Conservation (phyloP, 2,329 filamentous ascomycete genomes). For the Biscogniauxia mediterranea region DNA sequence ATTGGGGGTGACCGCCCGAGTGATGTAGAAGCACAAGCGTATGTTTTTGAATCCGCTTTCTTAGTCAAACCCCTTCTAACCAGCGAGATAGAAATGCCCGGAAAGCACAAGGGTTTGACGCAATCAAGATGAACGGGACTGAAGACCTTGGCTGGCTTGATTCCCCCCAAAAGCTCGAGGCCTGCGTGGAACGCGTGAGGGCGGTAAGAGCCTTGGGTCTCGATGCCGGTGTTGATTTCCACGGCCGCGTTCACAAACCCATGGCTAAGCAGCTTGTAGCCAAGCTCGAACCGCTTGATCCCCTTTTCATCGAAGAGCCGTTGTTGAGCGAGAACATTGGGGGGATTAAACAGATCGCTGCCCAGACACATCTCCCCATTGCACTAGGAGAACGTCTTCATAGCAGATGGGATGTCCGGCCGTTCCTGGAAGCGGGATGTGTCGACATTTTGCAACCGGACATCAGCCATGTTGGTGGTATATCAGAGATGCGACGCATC, state of each 20-base stretch:
- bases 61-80: slow-evolving; percentile 1
- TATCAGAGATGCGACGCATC: slow-evolving; percentile 68
- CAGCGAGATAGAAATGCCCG: slow-evolving; percentile 46
- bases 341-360: slow-evolving; percentile 58
- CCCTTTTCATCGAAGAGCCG: slow-evolving; percentile 76
- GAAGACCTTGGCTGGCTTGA: slow-evolving; percentile 76
- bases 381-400: slow-evolving; percentile 72
- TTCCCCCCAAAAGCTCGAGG: slow-evolving; percentile 61
- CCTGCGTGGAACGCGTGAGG: slow-evolving; percentile 65
- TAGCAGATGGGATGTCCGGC: slow-evolving; percentile 66
- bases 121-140: slow-evolving; percentile 78
- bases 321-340: slow-evolving; percentile 67
- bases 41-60: slow-evolving; percentile 21
- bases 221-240: slow-evolving; percentile 75
- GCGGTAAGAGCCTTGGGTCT: slow-evolving; percentile 68
- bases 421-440: slow-evolving; percentile 65
- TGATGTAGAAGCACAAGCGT: slow-evolving; percentile 65
- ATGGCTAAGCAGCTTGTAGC: slow-evolving; percentile 76
- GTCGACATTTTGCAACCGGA: slow-evolving; percentile 75
- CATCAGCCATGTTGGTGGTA: slow-evolving; percentile 69
- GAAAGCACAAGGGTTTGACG: slow-evolving; percentile 60
- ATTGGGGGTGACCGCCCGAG: slow-evolving; percentile 71
- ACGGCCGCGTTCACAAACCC: slow-evolving; percentile 73
- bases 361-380: slow-evolving; percentile 61
- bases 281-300: slow-evolving; percentile 63